Evolutionary conservation across 345 rosid genomes (phyloP).

Genomic region (Brassica nigra): DNA sequence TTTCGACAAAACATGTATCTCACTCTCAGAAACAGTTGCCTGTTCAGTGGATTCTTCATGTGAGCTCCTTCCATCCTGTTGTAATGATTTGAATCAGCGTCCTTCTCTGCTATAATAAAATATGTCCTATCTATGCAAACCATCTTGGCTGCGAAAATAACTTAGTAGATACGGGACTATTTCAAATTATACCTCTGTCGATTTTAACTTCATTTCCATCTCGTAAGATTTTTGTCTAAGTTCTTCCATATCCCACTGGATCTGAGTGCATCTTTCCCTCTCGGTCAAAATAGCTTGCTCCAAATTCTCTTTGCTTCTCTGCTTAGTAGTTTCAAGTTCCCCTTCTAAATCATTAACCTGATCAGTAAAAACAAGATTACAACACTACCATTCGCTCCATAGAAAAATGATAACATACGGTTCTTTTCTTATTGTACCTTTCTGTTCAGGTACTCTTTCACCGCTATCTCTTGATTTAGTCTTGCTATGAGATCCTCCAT

Average conservation of each 20-base stretch:
- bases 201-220: conserved; percentile 86
- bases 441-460: conserved; percentile 79
- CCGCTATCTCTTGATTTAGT: conserved; percentile 85
- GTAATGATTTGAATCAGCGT: conserved; percentile 28
- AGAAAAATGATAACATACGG: background rate
- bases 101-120: conserved; percentile 10
- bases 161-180: background rate
- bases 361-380: conserved; percentile 27
- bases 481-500: conserved; percentile 95
- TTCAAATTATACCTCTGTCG: conserved; percentile 55
- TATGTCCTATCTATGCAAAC: conserved; percentile 3
- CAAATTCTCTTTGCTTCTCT: conserved; percentile 85
- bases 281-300: conserved; percentile 86
- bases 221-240: conserved; percentile 73
- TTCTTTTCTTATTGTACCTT: conserved; percentile 57
- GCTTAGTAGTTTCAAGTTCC: conserved; percentile 85
- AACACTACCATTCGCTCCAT: conserved; percentile 9
- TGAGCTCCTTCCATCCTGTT: conserved; percentile 58
- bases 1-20: conserved; percentile 39
- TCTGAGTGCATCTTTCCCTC: conserved; percentile 84
- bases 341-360: conserved; percentile 95
- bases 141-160: background rate
- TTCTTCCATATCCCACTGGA: conserved; percentile 99
- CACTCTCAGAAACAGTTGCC: conserved; percentile 43
- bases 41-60: conserved; percentile 43